These are phyloP conservation scores for Globisporangium irregulare DNA, from an alignment of 352 stramenopile genomes.

Conservation along the genomic window DNA sequence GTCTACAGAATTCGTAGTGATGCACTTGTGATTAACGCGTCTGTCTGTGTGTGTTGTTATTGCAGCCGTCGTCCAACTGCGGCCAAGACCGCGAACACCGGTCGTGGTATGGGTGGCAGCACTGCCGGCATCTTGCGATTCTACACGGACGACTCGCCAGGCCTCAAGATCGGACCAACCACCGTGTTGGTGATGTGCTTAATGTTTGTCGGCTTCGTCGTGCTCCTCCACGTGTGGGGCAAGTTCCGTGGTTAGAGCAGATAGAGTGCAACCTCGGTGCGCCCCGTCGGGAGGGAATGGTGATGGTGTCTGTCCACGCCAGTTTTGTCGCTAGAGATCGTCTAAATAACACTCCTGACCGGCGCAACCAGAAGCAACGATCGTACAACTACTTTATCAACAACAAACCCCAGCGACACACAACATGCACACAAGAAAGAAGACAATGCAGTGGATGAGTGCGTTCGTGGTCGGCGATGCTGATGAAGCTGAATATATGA, in stretches of 20 bases:
- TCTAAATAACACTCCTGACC: constrained; percentile 2
- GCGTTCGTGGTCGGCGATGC: constrained; percentile 5
- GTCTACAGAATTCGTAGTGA: neutral
- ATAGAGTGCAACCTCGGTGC: constrained; percentile 11
- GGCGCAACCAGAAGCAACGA: constrained; percentile 4
- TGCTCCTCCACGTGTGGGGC: constrained; percentile 96
- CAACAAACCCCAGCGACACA: constrained; percentile 10
- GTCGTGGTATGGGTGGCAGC: constrained; percentile 80
- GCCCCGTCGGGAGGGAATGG: neutral
- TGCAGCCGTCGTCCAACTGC: constrained; percentile 55
- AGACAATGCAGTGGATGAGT: constrained; percentile 11
- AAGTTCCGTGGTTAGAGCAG: constrained; percentile 90
- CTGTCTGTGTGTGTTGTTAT: constrained; percentile 2
- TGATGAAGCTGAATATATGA: constrained; percentile 13
- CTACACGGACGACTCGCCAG: constrained; percentile 96
- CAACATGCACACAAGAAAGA: neutral
- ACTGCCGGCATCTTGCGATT: constrained; percentile 95
- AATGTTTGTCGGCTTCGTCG: constrained; percentile 95
- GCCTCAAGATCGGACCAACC: constrained; percentile 95
- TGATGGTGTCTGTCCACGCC: constrained; percentile 1
- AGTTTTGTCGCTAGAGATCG: constrained; percentile 12
- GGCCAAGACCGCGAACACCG: constrained; percentile 57
- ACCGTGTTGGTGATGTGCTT: constrained; percentile 94
- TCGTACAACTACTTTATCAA: constrained; percentile 10
- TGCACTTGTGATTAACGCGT: neutral